Evolutionary conservation across 2,329 filamentous ascomycete genomes (phyloP), one percentile per base, ranked within the genome.

Genomic region (Talaromyces funiculosus): DNA sequence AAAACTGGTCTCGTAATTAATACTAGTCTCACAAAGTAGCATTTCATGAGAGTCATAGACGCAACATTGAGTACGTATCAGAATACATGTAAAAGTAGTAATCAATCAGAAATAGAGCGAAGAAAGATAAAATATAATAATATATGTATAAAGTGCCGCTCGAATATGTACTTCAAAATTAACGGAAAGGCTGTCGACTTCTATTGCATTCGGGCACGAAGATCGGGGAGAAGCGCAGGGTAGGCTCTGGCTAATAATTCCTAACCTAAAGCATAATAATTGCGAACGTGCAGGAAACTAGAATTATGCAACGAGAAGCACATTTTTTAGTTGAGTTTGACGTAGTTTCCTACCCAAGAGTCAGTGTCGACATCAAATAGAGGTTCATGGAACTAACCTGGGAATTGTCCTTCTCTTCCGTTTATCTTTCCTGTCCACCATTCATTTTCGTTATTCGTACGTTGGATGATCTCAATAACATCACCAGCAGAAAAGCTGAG

Each of bases 341-440:
- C 76, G 55, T 77, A 77, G 60, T 77, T 77, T 14, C 74, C 75
- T 77, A 20, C 9, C 12, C 43, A 4, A 37, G 38, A 60, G 61
- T 20, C 31, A 31, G 24, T 12, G 16, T 8, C 16, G 5, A 29
- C 3, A 26, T 24, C 16, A 40, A 31, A 2, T 26, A 29, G 29
- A 14, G 16, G 3, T 7, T 4, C 18, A 35, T 33, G 18, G 31
- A 59, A 58, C 75, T 72, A 81, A 96, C 94, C 94, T 77, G 94
- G 94, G 74, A 99, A 99, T 72, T 97, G 93, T 26, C 94, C 94
- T 70, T 90, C 81, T 76, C 88, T 88, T 53, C 89, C 91, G 62
- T 88, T 82, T 58, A 96, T 72, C 72, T 86, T 90, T 38, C 94
- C 94, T 8, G 83, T 87, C 94, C 94, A 99, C 94, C 94, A 99